phyloP scores from a whole-genome alignment of 2,329 filamentous ascomycete species.

The Parasarocladium wereldwijsianum region DNA sequence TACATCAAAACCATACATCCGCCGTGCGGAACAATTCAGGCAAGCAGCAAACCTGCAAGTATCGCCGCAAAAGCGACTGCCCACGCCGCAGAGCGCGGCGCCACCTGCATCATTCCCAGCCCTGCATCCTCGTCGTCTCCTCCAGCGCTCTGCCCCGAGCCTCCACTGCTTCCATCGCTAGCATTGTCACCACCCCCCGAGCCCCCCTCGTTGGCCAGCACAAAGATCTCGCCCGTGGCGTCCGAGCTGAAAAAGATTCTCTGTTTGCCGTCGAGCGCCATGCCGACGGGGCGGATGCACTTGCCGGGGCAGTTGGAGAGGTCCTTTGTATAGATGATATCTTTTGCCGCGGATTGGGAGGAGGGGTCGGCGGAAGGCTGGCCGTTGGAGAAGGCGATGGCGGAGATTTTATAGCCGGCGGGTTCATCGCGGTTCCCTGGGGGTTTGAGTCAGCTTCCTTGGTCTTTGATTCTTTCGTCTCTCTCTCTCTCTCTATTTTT shows the following conservation, averaged over 20 bases:
- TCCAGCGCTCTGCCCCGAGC: slow-evolving; percentile 3
- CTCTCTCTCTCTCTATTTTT: no score
- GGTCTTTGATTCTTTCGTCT: no score
- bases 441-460: no score
- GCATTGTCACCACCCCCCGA: slow-evolving; percentile 5
- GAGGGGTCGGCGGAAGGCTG: slow-evolving; percentile 21
- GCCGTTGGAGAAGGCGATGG: slow-evolving; percentile 26
- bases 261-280: slow-evolving; percentile 34
- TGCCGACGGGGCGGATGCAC: slow-evolving; percentile 50
- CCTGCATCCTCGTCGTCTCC: slow-evolving; percentile 8
- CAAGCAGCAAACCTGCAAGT: slow-evolving; percentile 14
- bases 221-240: slow-evolving; percentile 49
- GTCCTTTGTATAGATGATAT: slow-evolving; percentile 42
- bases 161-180: background rate
- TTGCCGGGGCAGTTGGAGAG: slow-evolving; percentile 33
- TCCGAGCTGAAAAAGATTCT: slow-evolving; percentile 50
- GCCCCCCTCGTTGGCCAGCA: slow-evolving; percentile 19
- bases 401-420: slow-evolving; percentile 30
- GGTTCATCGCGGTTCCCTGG: slow-evolving; percentile 26
- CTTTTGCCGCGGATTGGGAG: slow-evolving; percentile 31
- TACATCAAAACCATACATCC: background rate
- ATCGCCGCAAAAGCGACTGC: slow-evolving; percentile 14
- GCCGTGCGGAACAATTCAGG: slow-evolving; percentile 7
- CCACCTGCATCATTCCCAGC: slow-evolving; percentile 10
- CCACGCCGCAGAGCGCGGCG: slow-evolving; percentile 9